Conservation (phyloP, 352 stramenopile species). For the Phytophthora pini region DNA sequence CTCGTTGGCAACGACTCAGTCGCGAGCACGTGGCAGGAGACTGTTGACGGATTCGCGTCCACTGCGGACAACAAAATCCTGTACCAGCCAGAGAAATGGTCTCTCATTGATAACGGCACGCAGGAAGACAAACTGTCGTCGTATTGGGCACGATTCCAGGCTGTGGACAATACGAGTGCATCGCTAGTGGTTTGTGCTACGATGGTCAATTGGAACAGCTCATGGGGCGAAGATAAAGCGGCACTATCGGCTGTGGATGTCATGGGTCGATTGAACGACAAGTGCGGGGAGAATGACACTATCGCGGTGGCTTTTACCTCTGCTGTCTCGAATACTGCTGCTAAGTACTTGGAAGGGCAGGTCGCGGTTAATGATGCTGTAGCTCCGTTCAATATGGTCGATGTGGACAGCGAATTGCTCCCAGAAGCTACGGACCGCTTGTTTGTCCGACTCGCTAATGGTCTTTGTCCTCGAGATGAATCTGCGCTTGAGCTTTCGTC, state of each 20-base stretch:
- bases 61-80: slow-evolving; percentile 18
- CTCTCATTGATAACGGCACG: slow-evolving; percentile 24
- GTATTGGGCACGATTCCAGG: slow-evolving; percentile 42
- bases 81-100: slow-evolving; percentile 24
- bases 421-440: slow-evolving; percentile 29
- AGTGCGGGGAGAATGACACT: slow-evolving; percentile 33
- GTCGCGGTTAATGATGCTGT: slow-evolving; percentile 17
- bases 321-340: slow-evolving; percentile 14
- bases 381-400: slow-evolving; percentile 24
- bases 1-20: slow-evolving; percentile 19
- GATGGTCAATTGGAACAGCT: slow-evolving; percentile 36
- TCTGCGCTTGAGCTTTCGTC: slow-evolving; percentile 4
- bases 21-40: slow-evolving; percentile 11
- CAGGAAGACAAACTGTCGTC: slow-evolving; percentile 20
- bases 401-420: slow-evolving; percentile 16
- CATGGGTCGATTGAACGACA: slow-evolving; percentile 15
- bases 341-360: slow-evolving; percentile 27
- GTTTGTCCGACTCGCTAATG: slow-evolving; percentile 34
- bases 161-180: slow-evolving; percentile 1
- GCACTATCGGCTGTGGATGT: slow-evolving; percentile 22
- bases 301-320: slow-evolving; percentile 42
- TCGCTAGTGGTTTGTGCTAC: slow-evolving; percentile 29
- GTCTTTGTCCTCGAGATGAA: slow-evolving; percentile 37
- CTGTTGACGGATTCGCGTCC: slow-evolving; percentile 3
- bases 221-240: slow-evolving; percentile 16